phyloP scores from a whole-genome alignment of 441 rosid genomes.

The Pelargonium myrrhifolium region DNA sequence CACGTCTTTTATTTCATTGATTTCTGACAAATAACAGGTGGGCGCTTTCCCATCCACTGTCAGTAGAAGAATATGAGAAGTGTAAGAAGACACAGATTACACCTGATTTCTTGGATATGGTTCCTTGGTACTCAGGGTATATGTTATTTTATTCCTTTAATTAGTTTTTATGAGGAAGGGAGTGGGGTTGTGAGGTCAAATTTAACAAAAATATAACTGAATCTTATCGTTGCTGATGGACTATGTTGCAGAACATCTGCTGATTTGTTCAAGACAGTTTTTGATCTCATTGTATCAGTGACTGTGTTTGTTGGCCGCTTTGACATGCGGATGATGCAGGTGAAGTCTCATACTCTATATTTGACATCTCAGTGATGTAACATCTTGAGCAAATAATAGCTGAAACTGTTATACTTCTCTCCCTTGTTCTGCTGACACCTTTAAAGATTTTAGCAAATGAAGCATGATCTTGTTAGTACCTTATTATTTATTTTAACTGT shows the following conservation, averaged over 20 bases:
- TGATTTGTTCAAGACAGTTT: conserved; percentile 92
- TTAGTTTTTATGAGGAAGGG: background rate
- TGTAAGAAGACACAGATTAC: conserved; percentile 76
- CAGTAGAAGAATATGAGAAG: conserved; percentile 75
- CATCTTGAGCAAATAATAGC: background rate
- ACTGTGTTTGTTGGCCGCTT: conserved; percentile 98
- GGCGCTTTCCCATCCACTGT: conserved; percentile 94
- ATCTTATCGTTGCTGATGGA: conserved; percentile 16
- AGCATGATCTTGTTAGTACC: background rate
- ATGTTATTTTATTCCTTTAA: conserved; percentile 11
- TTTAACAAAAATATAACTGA: background rate
- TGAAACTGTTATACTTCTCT: background rate
- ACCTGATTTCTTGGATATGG: conserved; percentile 98
- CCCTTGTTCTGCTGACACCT: background rate
- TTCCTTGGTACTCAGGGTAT: conserved; percentile 99
- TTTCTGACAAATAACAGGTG: conserved; percentile 49
- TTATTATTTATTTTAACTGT: background rate
- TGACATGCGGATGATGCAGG: conserved; percentile 99
- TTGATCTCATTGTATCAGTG: conserved; percentile 96
- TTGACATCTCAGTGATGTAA: conserved; percentile 1
- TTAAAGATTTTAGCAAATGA: background rate
- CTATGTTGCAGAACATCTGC: conserved; percentile 89
- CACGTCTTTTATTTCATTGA: background rate
- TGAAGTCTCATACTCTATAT: conserved; percentile 19
- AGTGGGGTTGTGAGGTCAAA: background rate